Conservation (phyloP, 768 basidiomycete genomes). For the Sutorius australiensis region DNA sequence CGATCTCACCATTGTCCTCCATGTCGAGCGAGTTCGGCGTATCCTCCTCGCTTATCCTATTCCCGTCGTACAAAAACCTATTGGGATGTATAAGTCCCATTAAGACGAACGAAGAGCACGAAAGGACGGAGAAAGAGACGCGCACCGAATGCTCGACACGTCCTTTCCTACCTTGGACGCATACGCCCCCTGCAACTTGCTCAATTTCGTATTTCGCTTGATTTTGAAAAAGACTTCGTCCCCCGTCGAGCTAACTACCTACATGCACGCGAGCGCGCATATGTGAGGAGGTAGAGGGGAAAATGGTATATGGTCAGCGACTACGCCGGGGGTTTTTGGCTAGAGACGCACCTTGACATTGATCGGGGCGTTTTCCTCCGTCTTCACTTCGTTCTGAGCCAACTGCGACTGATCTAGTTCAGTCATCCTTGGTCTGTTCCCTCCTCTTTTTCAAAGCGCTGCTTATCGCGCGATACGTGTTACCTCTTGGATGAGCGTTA, state of each 20-base stretch:
- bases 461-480: not conserved
- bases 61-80: slow-evolving; percentile 91
- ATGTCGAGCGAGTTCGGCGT: slow-evolving; percentile 82
- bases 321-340: too few species aligned
- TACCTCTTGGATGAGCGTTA: not conserved
- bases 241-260: slow-evolving; percentile 74
- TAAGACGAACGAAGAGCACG: slow-evolving; percentile 1
- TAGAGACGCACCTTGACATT: slow-evolving; percentile 64
- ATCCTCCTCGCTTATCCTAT: slow-evolving; percentile 82
- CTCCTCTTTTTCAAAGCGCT: not conserved
- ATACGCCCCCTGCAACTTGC: slow-evolving; percentile 91
- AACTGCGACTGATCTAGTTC: slow-evolving; percentile 7
- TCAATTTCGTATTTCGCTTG: slow-evolving; percentile 87
- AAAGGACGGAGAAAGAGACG: not conserved
- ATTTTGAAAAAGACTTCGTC: slow-evolving; percentile 98
- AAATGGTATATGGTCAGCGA: not conserved
- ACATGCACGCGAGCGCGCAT: too few species aligned
- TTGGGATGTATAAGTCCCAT: not conserved
- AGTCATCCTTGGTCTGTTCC: slow-evolving; percentile 8
- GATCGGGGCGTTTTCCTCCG: slow-evolving; percentile 60
- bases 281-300: not conserved
- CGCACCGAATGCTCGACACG: slow-evolving; percentile 81
- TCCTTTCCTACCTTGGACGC: slow-evolving; percentile 92
- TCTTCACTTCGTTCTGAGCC: slow-evolving; percentile 45
- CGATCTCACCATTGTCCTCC: slow-evolving; percentile 74